Evolutionary conservation across 148 eudicot species (phyloP).

Genomic region (Camellia lanceoleosa): DNA sequence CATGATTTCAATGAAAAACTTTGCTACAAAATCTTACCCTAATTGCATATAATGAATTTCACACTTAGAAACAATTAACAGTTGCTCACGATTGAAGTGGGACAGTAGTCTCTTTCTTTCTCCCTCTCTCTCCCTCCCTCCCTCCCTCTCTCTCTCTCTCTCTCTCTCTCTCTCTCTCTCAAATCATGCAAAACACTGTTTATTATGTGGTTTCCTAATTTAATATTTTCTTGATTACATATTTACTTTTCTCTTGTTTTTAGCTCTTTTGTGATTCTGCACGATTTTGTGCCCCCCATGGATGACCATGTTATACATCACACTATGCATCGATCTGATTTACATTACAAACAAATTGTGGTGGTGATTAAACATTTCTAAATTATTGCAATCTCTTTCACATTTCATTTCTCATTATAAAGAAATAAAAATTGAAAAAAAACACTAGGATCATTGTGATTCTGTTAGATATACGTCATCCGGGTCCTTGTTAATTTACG

Average conservation of each 20-base stretch:
- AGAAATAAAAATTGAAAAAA: too few relatives aligned
- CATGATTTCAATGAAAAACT: not conserved
- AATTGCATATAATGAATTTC: not conserved
- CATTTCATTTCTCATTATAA: not conserved
- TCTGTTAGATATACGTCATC: too few relatives aligned
- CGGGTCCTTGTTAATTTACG: too few relatives aligned
- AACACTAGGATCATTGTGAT: not conserved
- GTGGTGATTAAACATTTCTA: not conserved
- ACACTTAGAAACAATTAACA: not conserved
- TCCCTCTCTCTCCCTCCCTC: constrained; percentile 9
- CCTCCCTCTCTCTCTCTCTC: not conserved
- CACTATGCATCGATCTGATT: not conserved
- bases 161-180: constrained; percentile 9
- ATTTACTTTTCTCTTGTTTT: constrained; percentile 19
- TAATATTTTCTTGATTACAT: constrained; percentile 2
- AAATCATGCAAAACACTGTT: constrained; percentile 31
- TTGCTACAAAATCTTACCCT: not conserved
- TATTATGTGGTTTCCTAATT: constrained; percentile 12
- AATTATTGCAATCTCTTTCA: not conserved
- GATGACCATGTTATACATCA: constrained; percentile 21
- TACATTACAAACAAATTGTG: not conserved
- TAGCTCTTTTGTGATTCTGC: constrained; percentile 34
- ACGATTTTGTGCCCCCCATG: constrained; percentile 28
- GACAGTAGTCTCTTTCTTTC: not conserved
- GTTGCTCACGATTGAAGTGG: constrained; percentile 6